Base-by-base conservation (phyloP, 345 rosid species). In the Acer campestre region DNA sequence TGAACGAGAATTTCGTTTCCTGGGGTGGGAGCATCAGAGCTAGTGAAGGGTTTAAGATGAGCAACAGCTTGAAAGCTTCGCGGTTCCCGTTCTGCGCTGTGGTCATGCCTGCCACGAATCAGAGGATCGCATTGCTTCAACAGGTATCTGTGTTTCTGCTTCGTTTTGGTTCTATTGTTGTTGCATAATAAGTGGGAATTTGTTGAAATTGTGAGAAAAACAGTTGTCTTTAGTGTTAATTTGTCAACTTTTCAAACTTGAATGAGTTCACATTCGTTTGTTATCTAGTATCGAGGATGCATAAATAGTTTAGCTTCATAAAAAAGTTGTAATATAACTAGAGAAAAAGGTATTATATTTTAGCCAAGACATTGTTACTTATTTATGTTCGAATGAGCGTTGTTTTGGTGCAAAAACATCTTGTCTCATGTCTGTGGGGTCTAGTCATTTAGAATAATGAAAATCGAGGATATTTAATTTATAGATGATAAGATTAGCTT, bases 1-100 rank as follows among this genome's bases (percentile, higher is more conserved):
- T 97, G 73, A 97, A 94, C 70, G 96, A 93, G 91, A 97, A 97
- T 76, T 97, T 97, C 61, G 94, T 97, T 8, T 75, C 92, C 1
- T 94, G 99, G 98, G 99, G 99, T 20, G 98, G 98, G 46, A 94
- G 91, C 75, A 92, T 97, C 78, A 87, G 98, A 71, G 90, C 91
- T 68, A 97, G 98, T 70, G 99, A 97, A 86, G 99, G 99, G 29
- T 97, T 97, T 86, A 97, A 97, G 87, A 97, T 97, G 98, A 94
- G 99, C 74, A 91, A 90, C 76, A 94, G 98, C 86, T 92, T 94
- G 91, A 97, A 97, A 82, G 99, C 98, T 0, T 94, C 98, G 0
- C 82, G 98, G 77, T 97, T 86, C 69, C 99, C 99, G 1, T 97
- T 94, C 80, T 93, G 98, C 62, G 98, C 99, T n/a, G 90, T 94